Evolutionary conservation across 495 filamentous ascomycete genomes (phyloP).

Genomic region (Penicillium fimorum): DNA sequence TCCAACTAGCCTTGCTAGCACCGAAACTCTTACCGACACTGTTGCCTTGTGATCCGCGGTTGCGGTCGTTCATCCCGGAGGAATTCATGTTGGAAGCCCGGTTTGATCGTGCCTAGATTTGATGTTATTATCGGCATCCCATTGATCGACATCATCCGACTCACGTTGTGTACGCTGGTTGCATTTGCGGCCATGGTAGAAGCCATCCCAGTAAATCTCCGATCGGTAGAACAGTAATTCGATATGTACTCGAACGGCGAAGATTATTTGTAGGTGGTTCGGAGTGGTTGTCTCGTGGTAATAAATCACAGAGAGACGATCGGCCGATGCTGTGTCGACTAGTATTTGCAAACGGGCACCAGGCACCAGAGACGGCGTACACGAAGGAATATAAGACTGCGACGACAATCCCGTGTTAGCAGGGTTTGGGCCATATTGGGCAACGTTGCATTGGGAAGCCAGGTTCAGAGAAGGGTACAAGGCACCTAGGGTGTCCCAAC

Average conservation of each 20-base stretch:
- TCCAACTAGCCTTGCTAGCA: slow-evolving; percentile 51
- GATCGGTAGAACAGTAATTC: slow-evolving; percentile 18
- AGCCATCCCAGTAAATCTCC: slow-evolving; percentile 33
- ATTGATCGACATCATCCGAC: slow-evolving; percentile 3
- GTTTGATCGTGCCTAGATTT: slow-evolving; percentile 36
- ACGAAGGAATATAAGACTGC: slow-evolving; percentile 33
- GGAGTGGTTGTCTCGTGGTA: slow-evolving; percentile 12
- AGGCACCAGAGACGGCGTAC: slow-evolving; percentile 35
- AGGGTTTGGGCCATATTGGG: background rate
- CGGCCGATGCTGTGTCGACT: slow-evolving; percentile 17
- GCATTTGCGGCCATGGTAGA: slow-evolving; percentile 43
- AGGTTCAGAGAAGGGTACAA: background rate
- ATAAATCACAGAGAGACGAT: slow-evolving; percentile 22
- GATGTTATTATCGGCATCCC: background rate
- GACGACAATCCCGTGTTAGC: slow-evolving; percentile 20
- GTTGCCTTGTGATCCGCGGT: slow-evolving; percentile 35
- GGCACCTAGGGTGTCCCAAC: slow-evolving; percentile 14
- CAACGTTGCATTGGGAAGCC: background rate
- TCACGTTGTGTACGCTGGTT: slow-evolving; percentile 42
- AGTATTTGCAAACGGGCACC: slow-evolving; percentile 32
- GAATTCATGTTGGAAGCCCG: slow-evolving; percentile 40
- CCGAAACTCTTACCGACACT: slow-evolving; percentile 46
- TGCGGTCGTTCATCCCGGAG: slow-evolving; percentile 42
- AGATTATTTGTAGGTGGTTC: slow-evolving; percentile 23
- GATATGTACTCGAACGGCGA: slow-evolving; percentile 32